Base-by-base conservation (phyloP, 2,329 filamentous ascomycete genomes). In the Microsporum audouinii region DNA sequence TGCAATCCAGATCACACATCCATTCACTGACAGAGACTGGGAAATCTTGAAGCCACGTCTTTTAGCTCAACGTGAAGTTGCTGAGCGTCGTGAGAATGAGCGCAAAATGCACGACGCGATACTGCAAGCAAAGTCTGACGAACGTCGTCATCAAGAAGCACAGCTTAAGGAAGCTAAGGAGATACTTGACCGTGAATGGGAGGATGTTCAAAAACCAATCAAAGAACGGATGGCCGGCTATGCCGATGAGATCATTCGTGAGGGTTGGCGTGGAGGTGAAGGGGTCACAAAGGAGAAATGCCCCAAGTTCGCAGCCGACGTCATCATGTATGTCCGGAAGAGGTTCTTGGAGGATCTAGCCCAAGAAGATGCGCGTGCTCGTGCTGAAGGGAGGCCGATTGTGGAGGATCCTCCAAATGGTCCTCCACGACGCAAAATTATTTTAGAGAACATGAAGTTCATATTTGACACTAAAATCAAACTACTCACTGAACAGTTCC, bases 381-480 rank as follows among this genome's bases (percentile, higher is more conserved):
- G 72, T 8, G 77, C 77, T 43, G 76, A 79, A 59, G 78, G 82
- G 38, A 75, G 72, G 64, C 65, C 76, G 60, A 76, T 77, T 3
- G 67, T 72, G 33, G 60, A 70, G 7, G 82, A 86, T 63, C 78
- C 80, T 5, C 74, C 76, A 1, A 75, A 80, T 63, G 81, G 79
- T 0, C 78, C 82, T 5, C 82, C 79, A 66, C 83, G 80, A 31
- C 79, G 83, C 70, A 85, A 80, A 68, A 77, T 92, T 59, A 88
- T 86, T 0, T 75, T 94, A 66, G 88, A 92, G 69, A 90, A 91
- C 68, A 91, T 94, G 88, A 91, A 88, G 72, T 92, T 87, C 84
- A 77, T 91, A 34, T 91, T 88, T 70, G 88, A 91, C 68, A 83
- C 82, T 66, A 91, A 89, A 71, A 80, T 94, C 69, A 88, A 85